Evolutionary conservation across 169 alveolate genomes (phyloP).

Genomic region (Plasmodium adleri): DNA sequence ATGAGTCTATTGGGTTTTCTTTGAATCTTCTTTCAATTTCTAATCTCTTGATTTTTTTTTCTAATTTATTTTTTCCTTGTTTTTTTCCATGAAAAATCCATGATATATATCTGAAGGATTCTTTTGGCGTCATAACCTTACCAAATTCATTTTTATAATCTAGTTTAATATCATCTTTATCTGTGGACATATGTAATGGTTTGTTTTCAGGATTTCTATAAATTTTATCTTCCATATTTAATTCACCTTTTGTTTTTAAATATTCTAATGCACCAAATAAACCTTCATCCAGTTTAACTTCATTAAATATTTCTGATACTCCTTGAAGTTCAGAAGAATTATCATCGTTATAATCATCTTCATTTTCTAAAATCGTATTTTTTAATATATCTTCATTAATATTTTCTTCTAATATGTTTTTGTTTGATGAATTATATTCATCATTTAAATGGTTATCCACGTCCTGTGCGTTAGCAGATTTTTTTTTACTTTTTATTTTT

Average conservation of each 20-base stretch:
- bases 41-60: conserved; percentile 79
- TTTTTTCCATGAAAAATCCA: conserved; percentile 86
- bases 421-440: background rate
- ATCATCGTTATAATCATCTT: conserved; percentile 5
- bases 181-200: conserved; percentile 72
- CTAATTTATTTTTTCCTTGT: conserved; percentile 85
- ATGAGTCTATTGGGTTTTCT: conserved; percentile 82
- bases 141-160: conserved; percentile 83
- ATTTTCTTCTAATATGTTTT: background rate
- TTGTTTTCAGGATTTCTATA: conserved; percentile 77
- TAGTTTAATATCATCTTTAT: conserved; percentile 79
- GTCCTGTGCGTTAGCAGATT: background rate
- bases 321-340: conserved; percentile 32
- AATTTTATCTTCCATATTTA: conserved; percentile 71
- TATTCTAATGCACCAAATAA: conserved; percentile 83
- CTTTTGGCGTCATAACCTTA: conserved; percentile 85
- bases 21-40: conserved; percentile 81
- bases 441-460: background rate
- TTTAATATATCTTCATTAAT: conserved; percentile 10
- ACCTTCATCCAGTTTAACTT: conserved; percentile 81
- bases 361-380: background rate
- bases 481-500: conserved; percentile 11
- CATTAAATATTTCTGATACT: conserved; percentile 73
- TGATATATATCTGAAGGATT: conserved; percentile 83
- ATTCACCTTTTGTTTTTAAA: conserved; percentile 84